phyloP scores from a whole-genome alignment of 495 filamentous ascomycete genomes.

The Pseudomonodictys pantanalensis region DNA sequence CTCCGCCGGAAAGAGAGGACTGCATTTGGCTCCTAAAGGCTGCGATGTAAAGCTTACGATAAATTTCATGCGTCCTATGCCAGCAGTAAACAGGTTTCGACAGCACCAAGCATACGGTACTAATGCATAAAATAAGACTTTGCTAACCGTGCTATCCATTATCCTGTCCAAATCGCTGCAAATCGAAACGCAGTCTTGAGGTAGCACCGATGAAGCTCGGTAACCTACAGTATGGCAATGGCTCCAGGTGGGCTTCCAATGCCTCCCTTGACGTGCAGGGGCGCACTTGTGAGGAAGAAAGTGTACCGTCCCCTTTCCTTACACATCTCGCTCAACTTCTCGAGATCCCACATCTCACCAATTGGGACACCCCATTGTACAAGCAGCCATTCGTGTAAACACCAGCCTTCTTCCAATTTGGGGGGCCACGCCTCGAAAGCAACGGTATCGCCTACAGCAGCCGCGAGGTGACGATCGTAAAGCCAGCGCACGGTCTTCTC shows the following conservation, averaged over 20 bases:
- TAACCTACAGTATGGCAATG: constrained; percentile 28
- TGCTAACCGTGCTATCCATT: too few relatives aligned
- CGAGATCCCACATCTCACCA: constrained; percentile 59
- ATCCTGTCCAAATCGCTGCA: too few relatives aligned
- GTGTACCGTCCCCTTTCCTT: constrained; percentile 44
- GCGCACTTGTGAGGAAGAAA: constrained; percentile 57
- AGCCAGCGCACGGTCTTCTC: constrained; percentile 48
- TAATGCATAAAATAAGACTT: too few relatives aligned
- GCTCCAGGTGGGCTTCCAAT: constrained; percentile 39
- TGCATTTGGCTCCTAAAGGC: too few relatives aligned
- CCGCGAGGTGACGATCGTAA: constrained; percentile 55
- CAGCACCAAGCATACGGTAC: too few relatives aligned
- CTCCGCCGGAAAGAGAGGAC: too few relatives aligned
- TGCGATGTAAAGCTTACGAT: too few relatives aligned
- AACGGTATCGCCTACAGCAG: constrained; percentile 51
- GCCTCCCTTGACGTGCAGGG: constrained; percentile 54
- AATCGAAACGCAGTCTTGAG: too few relatives aligned
- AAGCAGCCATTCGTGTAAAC: constrained; percentile 54
- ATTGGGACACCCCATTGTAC: constrained; percentile 58
- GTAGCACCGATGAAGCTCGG: too few relatives aligned
- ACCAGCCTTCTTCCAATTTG: constrained; percentile 29
- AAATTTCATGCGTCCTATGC: too few relatives aligned
- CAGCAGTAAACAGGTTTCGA: too few relatives aligned
- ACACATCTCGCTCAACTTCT: constrained; percentile 49
- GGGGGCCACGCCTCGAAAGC: constrained; percentile 48